These are phyloP conservation scores for Colletotrichum spinosum DNA, from an alignment of 2,329 filamentous ascomycete species.

Conservation along the genomic window DNA sequence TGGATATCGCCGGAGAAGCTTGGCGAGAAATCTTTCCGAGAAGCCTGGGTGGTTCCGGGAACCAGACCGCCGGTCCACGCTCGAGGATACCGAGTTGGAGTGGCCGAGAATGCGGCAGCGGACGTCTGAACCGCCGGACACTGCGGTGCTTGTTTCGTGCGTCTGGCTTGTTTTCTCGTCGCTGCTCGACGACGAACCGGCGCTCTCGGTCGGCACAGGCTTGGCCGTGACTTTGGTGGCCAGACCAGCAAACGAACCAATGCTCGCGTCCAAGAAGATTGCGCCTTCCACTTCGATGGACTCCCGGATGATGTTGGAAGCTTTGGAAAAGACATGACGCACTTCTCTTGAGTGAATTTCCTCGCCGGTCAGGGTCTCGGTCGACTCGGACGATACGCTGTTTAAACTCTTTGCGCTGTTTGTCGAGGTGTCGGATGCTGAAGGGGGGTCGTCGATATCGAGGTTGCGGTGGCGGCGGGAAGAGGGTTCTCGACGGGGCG, in stretches of 20 bases:
- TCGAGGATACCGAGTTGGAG: slow-evolving; percentile 49
- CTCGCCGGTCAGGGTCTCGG: neutral
- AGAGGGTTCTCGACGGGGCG: neutral
- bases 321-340: slow-evolving; percentile 53
- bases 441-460: neutral
- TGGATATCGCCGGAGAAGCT: slow-evolving; percentile 57
- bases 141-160: neutral
- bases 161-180: slow-evolving; percentile 36
- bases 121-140: neutral
- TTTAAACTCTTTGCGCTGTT: neutral
- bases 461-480: neutral
- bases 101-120: slow-evolving; percentile 52
- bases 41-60: slow-evolving; percentile 41
- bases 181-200: slow-evolving; percentile 36
- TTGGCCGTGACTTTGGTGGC: slow-evolving; percentile 34
- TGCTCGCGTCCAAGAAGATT: slow-evolving; percentile 37
- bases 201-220: neutral
- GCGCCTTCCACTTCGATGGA: slow-evolving; percentile 48
- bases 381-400: slow-evolving; percentile 45
- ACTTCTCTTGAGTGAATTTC: slow-evolving; percentile 11
- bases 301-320: slow-evolving; percentile 56
- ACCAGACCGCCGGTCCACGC: slow-evolving; percentile 44
- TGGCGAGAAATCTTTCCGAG: slow-evolving; percentile 52
- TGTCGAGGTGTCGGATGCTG: too few relatives aligned
- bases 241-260: slow-evolving; percentile 43